phyloP scores from a whole-genome alignment of 768 basidiomycete species.

The Agaricus subrufescens region DNA sequence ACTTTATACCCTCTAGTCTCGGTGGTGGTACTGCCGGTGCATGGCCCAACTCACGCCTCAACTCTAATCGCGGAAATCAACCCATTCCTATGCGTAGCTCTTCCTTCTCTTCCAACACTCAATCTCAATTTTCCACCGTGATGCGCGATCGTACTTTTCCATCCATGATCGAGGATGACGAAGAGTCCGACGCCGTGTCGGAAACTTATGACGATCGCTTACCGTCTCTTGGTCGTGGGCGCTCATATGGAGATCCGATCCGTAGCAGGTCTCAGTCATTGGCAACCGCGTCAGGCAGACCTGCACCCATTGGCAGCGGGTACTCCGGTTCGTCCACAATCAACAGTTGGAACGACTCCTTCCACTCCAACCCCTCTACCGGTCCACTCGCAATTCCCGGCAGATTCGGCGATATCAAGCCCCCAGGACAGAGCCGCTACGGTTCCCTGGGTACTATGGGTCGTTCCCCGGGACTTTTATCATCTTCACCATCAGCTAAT shows the following conservation, averaged over 20 bases:
- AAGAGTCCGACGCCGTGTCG: slow-evolving; percentile 56
- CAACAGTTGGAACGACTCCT: slow-evolving; percentile 59
- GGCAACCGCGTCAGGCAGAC: slow-evolving; percentile 46
- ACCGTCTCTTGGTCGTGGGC: slow-evolving; percentile 46
- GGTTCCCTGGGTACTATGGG: slow-evolving; percentile 54
- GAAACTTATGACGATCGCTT: slow-evolving; percentile 60
- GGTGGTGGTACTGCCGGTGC: slow-evolving; percentile 28
- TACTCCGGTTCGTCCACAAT: slow-evolving; percentile 37
- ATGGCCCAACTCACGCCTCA: slow-evolving; percentile 44
- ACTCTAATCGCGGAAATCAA: slow-evolving; percentile 36
- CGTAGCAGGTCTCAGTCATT: slow-evolving; percentile 77
- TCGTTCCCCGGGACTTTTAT: slow-evolving; percentile 49
- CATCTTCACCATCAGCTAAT: slow-evolving; percentile 42
- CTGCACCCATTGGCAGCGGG: slow-evolving; percentile 49
- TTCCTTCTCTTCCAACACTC: slow-evolving; percentile 58
- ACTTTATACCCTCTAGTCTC: slow-evolving; percentile 46
- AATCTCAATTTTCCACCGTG: slow-evolving; percentile 53
- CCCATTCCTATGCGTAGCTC: slow-evolving; percentile 62
- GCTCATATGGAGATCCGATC: slow-evolving; percentile 59
- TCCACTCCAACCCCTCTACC: slow-evolving; percentile 28
- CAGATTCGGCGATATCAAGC: slow-evolving; percentile 56
- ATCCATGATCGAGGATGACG: slow-evolving; percentile 77
- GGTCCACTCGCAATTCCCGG: slow-evolving; percentile 51
- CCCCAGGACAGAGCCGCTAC: slow-evolving; percentile 59
- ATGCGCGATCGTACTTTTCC: slow-evolving; percentile 68